Evolutionary conservation across 106 monocot species (phyloP), one percentile per base, ranked within the genome.

Genomic region (Amphibolis antarctica): DNA sequence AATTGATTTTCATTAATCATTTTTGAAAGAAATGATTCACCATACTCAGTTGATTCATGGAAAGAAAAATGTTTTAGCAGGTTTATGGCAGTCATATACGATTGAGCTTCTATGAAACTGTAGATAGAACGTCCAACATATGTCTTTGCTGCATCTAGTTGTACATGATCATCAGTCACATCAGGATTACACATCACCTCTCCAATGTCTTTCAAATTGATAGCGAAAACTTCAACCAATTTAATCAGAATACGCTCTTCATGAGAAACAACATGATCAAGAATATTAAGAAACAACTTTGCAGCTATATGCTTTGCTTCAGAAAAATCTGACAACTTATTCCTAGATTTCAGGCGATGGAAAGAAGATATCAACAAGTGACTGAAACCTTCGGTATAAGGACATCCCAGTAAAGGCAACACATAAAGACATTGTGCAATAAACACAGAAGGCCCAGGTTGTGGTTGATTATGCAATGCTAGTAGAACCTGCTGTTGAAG

Each of bases 361-460:
- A 89, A 62, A 66, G 86, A 86, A 64, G 86, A 86, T 63, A 78
- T 72, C 55, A 96, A 74, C 74, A 96, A 76, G 71, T 96, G 96
- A 56, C 86, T 80, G 64, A 96, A 96, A 2, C 96, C 96, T 74
- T 90, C 96, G 55, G 80, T 45, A 66, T 96, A 84, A n/a, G 70
- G 76, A 59, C 75, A 66, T 18, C 89, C 96, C 72, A 96, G 66
- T 45, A 84, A 63, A 30, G 96, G 89, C 26, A 90, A 58, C 29
- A 96, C 46, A 54, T 96, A 86, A 49, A 96, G 77, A 73, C 96
- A 90, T 10, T 84, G 89, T 63, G 84, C 46, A 58, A 82, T 66
- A 68, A 86, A 96, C 3, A 77, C 78, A 71, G 76, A 77, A 60
- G 96, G 80, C 28, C 74, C 83, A 54, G 84, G 81, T 60, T 77